Base-by-base conservation (phyloP, 106 monocot genomes). In the Alisma plantagoaquatica region DNA sequence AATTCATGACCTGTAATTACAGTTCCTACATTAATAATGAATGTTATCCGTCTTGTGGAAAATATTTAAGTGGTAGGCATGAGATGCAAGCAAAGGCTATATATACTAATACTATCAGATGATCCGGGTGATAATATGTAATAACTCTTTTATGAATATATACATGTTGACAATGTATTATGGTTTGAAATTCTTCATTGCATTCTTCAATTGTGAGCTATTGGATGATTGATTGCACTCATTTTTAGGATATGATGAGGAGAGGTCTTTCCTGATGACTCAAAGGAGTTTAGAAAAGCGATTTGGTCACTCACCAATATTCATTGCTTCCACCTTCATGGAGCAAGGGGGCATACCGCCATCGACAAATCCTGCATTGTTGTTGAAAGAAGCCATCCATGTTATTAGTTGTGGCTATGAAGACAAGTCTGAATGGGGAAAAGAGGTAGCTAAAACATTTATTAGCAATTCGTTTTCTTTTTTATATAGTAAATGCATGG, bases 361-460 rank as follows among this genome's bases (percentile, higher is more conserved):
- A 1, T 91, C 84, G 1, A 80, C 91, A 1, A 81, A 77, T 63
- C 77, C 91, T 8, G 91, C 67, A 41, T 71, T 84, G 5, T 72
- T 91, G 26, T 80, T 91, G 52, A 80, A 77, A 58, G 91, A 91
- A 59, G 91, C 91, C 57, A 84, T 91, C 52, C 84, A 91, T 54
- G 91, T 91, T 62, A 84, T 91, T 56, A 91, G 91, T 60, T 91
- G 91, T 18, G 91, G 81, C 33, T 91, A 91, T 16, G 91, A 91
- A 45, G 91, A 91, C 56, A 84, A 85, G 66, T 84, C 75, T 18
- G 91, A 91, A n/a, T 91, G 91, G 91, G 91, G 91, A 29, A 21
- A 31, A 20, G 91, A 91, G 84, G 91, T 91, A 79, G 51, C 20
- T 14, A 38, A 38, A 38, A 38, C 35, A 38, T 6, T 38, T 38